Evolutionary conservation across 2,329 filamentous ascomycete species (phyloP).

Genomic region (Claviceps fusiformis): DNA sequence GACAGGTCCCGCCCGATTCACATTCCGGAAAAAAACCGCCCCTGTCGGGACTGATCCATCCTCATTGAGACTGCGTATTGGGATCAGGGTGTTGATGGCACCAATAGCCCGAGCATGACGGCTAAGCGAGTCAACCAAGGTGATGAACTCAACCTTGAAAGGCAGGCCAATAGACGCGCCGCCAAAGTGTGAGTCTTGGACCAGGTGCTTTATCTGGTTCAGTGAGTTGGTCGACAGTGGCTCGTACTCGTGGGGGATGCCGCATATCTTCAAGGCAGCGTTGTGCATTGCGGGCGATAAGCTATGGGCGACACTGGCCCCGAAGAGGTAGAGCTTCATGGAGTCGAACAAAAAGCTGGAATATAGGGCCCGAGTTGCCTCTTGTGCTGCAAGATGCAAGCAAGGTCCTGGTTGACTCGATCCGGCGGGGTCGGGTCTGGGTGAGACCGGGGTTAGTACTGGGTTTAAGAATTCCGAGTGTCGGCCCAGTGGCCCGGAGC

Average conservation of each 20-base stretch:
- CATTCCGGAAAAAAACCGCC: conserved; percentile 15
- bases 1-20: conserved; percentile 42
- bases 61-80: conserved; percentile 46
- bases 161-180: conserved; percentile 60
- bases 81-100: conserved; percentile 63
- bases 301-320: conserved; percentile 58
- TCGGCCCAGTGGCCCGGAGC: conserved; percentile 48
- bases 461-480: conserved; percentile 54
- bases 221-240: conserved; percentile 50
- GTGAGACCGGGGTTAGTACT: conserved; percentile 45
- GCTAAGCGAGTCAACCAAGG: conserved; percentile 54
- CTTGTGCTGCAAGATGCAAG: too few species aligned
- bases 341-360: too few species aligned
- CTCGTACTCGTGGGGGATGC: conserved; percentile 55
- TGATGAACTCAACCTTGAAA: conserved; percentile 62
- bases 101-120: conserved; percentile 62
- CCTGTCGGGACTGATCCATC: conserved; percentile 45
- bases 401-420: conserved; percentile 3
- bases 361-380: too few species aligned
- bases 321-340: conserved; percentile 33
- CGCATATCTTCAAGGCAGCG: conserved; percentile 51
- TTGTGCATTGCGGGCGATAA: conserved; percentile 65
- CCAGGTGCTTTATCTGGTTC: conserved; percentile 47
- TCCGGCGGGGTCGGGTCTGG: conserved; percentile 13
- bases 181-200: conserved; percentile 54